Percentiles rank a stretch among this genome's conserved stretches.
Conservation (phyloP, 108 stramenopile species). For the Epithemia pelagica region DNA sequence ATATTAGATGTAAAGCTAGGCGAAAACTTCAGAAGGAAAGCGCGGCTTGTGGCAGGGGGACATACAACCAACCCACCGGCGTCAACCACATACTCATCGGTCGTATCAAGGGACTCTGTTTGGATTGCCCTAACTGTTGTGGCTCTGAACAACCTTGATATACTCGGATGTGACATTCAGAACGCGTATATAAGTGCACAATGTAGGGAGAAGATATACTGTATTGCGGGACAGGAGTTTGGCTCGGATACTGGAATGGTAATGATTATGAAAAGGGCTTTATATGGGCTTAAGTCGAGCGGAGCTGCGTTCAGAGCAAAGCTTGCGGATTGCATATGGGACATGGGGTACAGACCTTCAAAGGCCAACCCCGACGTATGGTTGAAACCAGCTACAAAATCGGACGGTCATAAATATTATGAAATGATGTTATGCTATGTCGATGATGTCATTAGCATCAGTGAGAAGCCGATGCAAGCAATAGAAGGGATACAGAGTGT, state of each 20-base stretch:
- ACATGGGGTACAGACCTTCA: constrained; percentile 20
- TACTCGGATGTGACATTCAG: constrained; percentile 14
- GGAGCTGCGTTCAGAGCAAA: constrained; percentile 3
- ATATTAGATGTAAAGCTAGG: constrained; percentile 23
- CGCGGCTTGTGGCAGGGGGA: constrained; percentile 20
- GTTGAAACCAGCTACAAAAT: too few species aligned
- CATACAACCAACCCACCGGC: constrained; percentile 16
- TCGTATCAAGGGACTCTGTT: too few species aligned
- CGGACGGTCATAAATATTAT: too few species aligned
- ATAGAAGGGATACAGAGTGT: neutral
- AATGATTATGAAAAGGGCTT: constrained; percentile 18
- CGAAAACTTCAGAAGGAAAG: constrained; percentile 23
- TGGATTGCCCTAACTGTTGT: constrained; percentile 16
- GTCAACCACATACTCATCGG: constrained; percentile 25
- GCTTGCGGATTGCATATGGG: neutral
- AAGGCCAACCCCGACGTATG: constrained; percentile 29
- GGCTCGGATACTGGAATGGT: constrained; percentile 14
- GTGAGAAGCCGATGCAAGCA: too few species aligned
- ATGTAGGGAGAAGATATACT: constrained; percentile 23
- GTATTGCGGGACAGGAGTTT: constrained; percentile 39
- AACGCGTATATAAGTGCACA: constrained; percentile 27
- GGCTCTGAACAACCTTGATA: constrained; percentile 26
- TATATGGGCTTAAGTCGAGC: constrained; percentile 25
- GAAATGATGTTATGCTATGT: too few species aligned
- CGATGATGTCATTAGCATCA: too few species aligned